phyloP scores from a whole-genome alignment of 2,329 filamentous ascomycete species.

The Xylariaceae sp. region DNA sequence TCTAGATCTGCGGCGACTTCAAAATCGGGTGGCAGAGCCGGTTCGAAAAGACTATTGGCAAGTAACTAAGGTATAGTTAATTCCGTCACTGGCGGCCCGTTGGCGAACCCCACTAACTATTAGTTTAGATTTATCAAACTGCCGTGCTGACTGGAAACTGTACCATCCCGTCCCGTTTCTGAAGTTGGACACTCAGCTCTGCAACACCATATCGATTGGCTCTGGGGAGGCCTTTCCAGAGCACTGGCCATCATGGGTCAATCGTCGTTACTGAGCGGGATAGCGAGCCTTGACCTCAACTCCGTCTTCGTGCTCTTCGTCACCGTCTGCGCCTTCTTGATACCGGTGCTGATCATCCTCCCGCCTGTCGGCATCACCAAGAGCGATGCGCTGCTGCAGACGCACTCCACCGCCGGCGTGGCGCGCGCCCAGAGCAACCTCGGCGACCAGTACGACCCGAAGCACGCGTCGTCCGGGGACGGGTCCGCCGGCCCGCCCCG shows the following conservation, averaged over 20 bases:
- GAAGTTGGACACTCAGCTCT: too few species aligned
- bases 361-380: slow-evolving; percentile 45
- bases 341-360: slow-evolving; percentile 47
- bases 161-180: too few species aligned
- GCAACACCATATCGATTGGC: too few species aligned
- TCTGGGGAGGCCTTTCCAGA: too few species aligned
- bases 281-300: slow-evolving; percentile 19
- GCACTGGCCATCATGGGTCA: slow-evolving; percentile 6
- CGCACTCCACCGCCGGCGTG: slow-evolving; percentile 43
- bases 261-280: slow-evolving; percentile 8
- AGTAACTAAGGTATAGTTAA: too few species aligned
- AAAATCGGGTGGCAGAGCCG: too few species aligned
- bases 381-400: slow-evolving; percentile 47
- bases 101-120: too few species aligned
- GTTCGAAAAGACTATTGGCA: too few species aligned
- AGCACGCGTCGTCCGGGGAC: slow-evolving; percentile 4
- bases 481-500: slow-evolving; percentile 13
- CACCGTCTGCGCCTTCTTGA: slow-evolving; percentile 36
- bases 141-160: too few species aligned
- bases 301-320: slow-evolving; percentile 18
- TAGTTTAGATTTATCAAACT: too few species aligned
- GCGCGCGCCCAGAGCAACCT: slow-evolving; percentile 31
- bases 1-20: too few species aligned
- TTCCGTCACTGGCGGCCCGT: too few species aligned
- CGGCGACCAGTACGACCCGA: slow-evolving; percentile 12